Evolutionary conservation across 805 yeast species (phyloP).

Genomic region (Metschnikowia reukaufii): DNA sequence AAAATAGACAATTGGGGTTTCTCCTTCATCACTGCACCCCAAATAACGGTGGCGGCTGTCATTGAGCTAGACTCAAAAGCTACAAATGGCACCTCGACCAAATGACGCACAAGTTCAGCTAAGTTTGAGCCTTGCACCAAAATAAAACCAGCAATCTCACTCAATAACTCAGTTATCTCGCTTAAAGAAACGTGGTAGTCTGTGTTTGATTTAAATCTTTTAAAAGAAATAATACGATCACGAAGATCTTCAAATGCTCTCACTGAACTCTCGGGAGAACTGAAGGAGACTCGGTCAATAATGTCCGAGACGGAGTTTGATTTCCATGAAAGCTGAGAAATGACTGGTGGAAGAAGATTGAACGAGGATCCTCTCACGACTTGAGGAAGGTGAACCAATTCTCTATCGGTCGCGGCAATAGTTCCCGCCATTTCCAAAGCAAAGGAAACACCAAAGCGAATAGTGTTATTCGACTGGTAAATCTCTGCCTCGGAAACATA

Average conservation of each 20-base stretch:
- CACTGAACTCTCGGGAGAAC: constrained; percentile 28
- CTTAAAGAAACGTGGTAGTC: constrained; percentile 18
- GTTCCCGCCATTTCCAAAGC: constrained; percentile 87
- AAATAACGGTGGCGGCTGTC: constrained; percentile 66
- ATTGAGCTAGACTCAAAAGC: constrained; percentile 60
- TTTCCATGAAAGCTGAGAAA: constrained; percentile 78
- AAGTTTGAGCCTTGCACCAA: constrained; percentile 36
- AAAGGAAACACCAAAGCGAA: constrained; percentile 82
- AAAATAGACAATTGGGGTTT: constrained; percentile 55
- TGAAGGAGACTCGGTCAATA: constrained; percentile 30
- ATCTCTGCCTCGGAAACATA: constrained; percentile 53
- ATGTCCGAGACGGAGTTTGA: constrained; percentile 39
- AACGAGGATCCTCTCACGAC: constrained; percentile 37
- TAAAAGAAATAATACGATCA: constrained; percentile 23
- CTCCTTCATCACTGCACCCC: constrained; percentile 78
- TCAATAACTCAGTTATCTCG: constrained; percentile 44
- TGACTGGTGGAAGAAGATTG: constrained; percentile 67
- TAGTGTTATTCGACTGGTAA: constrained; percentile 23
- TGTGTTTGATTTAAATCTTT: constrained; percentile 9
- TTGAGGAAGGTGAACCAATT: constrained; percentile 50
- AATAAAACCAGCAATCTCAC: constrained; percentile 41
- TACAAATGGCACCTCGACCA: constrained; percentile 71
- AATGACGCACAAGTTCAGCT: constrained; percentile 48
- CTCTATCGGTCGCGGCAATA: constrained; percentile 65
- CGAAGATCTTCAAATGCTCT: constrained; percentile 30